A percentile compares a stretch with the other conserved stretches of the same genome.
Evolutionary conservation across 2,329 filamentous ascomycete genomes (phyloP).

Genomic region (Penicillium sp.): DNA sequence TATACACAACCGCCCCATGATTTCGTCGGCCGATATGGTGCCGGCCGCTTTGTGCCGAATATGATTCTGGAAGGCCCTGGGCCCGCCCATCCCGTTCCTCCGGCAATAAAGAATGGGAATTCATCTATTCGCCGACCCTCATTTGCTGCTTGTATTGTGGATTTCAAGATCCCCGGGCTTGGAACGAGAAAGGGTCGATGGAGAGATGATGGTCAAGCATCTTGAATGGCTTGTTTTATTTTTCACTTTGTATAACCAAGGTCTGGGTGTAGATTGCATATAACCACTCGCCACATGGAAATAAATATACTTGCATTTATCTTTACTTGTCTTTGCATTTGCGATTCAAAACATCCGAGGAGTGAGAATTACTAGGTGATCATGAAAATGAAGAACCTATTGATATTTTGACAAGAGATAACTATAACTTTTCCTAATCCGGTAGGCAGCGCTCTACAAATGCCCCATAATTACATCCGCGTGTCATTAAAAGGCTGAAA

Average conservation of each 20-base stretch:
- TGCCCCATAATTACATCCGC: constrained; percentile 8
- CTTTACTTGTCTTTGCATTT: too few species aligned
- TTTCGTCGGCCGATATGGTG: constrained; percentile 31
- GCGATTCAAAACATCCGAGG: too few species aligned
- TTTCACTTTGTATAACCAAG: constrained; percentile 4
- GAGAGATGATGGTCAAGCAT: constrained; percentile 15
- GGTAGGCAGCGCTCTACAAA: constrained; percentile 13
- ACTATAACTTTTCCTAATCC: constrained; percentile 12
- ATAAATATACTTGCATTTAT: too few species aligned
- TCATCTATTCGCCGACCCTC: constrained; percentile 30
- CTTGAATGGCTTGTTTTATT: not conserved
- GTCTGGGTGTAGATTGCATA: not conserved
- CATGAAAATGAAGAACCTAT: not conserved
- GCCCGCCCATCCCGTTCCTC: constrained; percentile 4
- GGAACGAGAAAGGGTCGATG: constrained; percentile 28
- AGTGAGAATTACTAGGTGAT: too few species aligned
- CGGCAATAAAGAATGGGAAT: constrained; percentile 1
- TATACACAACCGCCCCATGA: constrained; percentile 21
- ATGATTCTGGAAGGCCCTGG: constrained; percentile 9
- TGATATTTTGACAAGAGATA: constrained; percentile 3
- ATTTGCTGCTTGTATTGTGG: constrained; percentile 42
- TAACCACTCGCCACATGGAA: not conserved
- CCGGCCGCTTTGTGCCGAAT: constrained; percentile 15
- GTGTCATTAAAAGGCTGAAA: constrained; percentile 12
- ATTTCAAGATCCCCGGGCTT: constrained; percentile 40